Conservation (phyloP, 257 asterid species). For the Solanum sitiens region DNA sequence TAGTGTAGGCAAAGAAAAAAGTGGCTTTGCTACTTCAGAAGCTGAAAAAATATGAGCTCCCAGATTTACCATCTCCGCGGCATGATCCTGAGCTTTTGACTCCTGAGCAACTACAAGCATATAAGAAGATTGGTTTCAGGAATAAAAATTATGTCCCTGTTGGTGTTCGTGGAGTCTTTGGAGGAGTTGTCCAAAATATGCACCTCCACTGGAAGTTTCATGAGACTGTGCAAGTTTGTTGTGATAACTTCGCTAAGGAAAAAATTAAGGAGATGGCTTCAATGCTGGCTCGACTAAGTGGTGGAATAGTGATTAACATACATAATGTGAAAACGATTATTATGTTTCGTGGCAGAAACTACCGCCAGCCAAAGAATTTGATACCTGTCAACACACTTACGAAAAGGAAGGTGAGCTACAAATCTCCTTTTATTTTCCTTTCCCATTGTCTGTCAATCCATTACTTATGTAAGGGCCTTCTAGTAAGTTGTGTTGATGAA, state of each 20-base stretch:
- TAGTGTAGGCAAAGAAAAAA: conserved; percentile 89
- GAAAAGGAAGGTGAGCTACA: conserved; percentile 63
- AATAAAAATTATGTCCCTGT: conserved; percentile 91
- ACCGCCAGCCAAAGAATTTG: conserved; percentile 93
- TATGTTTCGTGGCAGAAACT: conserved; percentile 95
- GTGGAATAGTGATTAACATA: conserved; percentile 78
- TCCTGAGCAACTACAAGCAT: conserved; percentile 83
- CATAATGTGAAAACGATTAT: conserved; percentile 85
- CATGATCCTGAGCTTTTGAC: conserved; percentile 96
- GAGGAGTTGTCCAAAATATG: conserved; percentile 98
- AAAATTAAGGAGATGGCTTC: conserved; percentile 90
- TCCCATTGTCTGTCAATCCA: neutral
- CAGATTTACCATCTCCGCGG: conserved; percentile 87
- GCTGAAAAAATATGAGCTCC: conserved; percentile 90
- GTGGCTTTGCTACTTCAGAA: conserved; percentile 92
- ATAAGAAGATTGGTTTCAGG: conserved; percentile 82
- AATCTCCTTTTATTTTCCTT: neutral
- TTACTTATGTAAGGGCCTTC: neutral
- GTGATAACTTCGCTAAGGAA: conserved; percentile 91
- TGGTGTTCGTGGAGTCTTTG: conserved; percentile 98
- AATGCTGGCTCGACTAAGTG: conserved; percentile 90
- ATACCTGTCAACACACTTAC: conserved; percentile 93
- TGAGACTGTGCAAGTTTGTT: conserved; percentile 93
- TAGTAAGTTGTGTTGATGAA: neutral
- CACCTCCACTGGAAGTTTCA: conserved; percentile 99